Evolutionary conservation across 2,329 filamentous ascomycete genomes (phyloP).

Genomic region (Alternaria postmessia): DNA sequence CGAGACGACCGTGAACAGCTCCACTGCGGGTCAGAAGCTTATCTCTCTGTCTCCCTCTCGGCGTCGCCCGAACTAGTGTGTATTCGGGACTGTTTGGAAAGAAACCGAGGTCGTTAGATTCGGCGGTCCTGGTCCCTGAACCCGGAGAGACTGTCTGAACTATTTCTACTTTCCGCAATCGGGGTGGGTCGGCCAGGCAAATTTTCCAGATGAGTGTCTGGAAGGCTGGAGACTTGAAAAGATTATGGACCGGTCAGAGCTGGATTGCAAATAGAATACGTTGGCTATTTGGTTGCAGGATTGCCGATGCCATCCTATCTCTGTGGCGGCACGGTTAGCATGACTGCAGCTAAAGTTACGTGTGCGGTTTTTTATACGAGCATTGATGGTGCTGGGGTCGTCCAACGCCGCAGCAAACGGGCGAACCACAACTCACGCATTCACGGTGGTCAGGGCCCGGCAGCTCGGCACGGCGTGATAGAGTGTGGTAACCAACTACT

Average conservation of each 20-base stretch:
- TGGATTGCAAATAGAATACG: not conserved
- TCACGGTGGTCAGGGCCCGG: constrained; percentile 9
- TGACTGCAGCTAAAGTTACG: constrained; percentile 3
- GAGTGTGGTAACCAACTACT: constrained; percentile 1
- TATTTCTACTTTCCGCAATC: constrained; percentile 5
- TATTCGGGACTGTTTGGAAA: not conserved
- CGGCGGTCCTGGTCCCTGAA: constrained; percentile 11
- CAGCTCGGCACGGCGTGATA: constrained; percentile 18
- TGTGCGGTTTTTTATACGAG: not conserved
- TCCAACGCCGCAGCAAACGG: not conserved
- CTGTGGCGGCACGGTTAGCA: not conserved
- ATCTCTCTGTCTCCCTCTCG: constrained; percentile 7
- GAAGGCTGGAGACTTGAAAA: constrained; percentile 4
- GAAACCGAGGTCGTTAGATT: constrained; percentile 11
- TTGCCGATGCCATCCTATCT: constrained; percentile 9
- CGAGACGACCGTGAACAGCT: constrained; percentile 12
- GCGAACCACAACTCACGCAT: constrained; percentile 13
- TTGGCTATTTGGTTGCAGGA: not conserved
- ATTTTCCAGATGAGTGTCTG: constrained; percentile 19
- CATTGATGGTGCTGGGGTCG: constrained; percentile 3
- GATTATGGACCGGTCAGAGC: not conserved
- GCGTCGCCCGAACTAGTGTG: constrained; percentile 3
- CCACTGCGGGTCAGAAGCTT: constrained; percentile 21
- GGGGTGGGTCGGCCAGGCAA: constrained; percentile 20
- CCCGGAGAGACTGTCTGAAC: constrained; percentile 2